Base-by-base conservation (phyloP, 2,329 filamentous ascomycete genomes). In the Penicillium sp. region DNA sequence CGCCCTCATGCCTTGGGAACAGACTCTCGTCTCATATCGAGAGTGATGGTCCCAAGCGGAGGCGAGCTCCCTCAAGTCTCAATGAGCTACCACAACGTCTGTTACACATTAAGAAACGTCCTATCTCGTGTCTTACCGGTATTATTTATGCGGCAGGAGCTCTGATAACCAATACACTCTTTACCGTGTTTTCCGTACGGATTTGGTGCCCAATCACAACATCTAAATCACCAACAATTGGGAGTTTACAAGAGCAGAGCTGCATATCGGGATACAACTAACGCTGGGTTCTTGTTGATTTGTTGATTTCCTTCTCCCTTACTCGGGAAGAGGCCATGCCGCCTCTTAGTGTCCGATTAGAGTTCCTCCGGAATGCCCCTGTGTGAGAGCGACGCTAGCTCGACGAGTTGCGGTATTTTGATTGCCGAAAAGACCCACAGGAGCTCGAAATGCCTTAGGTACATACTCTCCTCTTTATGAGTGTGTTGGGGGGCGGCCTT, bases 311-410 rank as follows among this genome's bases (percentile, higher is more conserved):
- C 5, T 25, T 37, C 10, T 12, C 17, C 40, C 21, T 19, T 53
- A n/a, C 29, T 9, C 21, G 29, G 21, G 21, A 35, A 46, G 40
- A 35, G 29, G n/a, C 40, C 50, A 35, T 46, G 9, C 1, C 15
- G 5, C 29, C 29, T 45, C 40, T 45, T 15, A 21, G 29, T 33
- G 38, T 29, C 38, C 5, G 23, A 31, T 47, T 25, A 37, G 13
- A 47, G 29, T 47, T 53, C 12, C n/a, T 46, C 21, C n/a, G 21
- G 19, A 35, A 53, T 47, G 40, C 41, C 41, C 50, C 50, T 51
- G n/a, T 38, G 37, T 17, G 33, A 45, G 12, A 46, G 21, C 19
- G 17, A 29, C 29, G 5, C n/a, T 50, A 40, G 15, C 23, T 35
- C 29, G 12, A 25, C 2, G 17, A 37, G 29, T 25, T 37, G 10